phyloP scores from a whole-genome alignment of 1,139 yeast species.

The Keqinozyma sinolaborantium region DNA sequence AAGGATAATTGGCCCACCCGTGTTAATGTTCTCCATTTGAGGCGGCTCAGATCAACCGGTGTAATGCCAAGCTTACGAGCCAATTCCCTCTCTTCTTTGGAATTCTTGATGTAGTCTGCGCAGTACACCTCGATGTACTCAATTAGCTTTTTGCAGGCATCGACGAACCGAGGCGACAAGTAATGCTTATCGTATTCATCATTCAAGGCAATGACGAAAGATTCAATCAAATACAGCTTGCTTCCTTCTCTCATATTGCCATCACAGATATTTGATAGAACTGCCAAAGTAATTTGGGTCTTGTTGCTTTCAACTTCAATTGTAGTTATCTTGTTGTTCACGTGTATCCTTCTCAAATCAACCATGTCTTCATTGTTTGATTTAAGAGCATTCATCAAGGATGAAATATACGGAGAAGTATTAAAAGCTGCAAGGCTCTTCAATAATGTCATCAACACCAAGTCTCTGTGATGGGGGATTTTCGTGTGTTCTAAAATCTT shows the following conservation, averaged over 20 bases:
- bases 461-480: conserved; percentile 20
- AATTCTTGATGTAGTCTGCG: conserved; percentile 12
- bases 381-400: conserved; percentile 19
- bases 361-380: conserved; percentile 16
- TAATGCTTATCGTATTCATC: conserved; percentile 25
- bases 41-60: conserved; percentile 20
- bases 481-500: conserved; percentile 22
- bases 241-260: conserved; percentile 3
- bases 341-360: conserved; percentile 6
- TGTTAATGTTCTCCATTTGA: conserved; percentile 23
- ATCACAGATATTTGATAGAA: conserved; percentile 7
- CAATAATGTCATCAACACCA: conserved; percentile 18
- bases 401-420: conserved; percentile 22
- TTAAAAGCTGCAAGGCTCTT: conserved; percentile 22
- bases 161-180: conserved; percentile 22
- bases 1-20: conserved; percentile 20
- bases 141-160: conserved; percentile 25
- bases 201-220: conserved; percentile 19
- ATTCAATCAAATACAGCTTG: conserved; percentile 4
- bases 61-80: conserved; percentile 30
- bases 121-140: conserved; percentile 22
- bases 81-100: conserved; percentile 16
- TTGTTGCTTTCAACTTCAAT: conserved; percentile 8
- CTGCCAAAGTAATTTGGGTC: conserved; percentile 4
- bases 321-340: conserved; percentile 6